Base-by-base conservation (phyloP, 176 grass and related monocot genomes). In the Pontederia crassipes region DNA sequence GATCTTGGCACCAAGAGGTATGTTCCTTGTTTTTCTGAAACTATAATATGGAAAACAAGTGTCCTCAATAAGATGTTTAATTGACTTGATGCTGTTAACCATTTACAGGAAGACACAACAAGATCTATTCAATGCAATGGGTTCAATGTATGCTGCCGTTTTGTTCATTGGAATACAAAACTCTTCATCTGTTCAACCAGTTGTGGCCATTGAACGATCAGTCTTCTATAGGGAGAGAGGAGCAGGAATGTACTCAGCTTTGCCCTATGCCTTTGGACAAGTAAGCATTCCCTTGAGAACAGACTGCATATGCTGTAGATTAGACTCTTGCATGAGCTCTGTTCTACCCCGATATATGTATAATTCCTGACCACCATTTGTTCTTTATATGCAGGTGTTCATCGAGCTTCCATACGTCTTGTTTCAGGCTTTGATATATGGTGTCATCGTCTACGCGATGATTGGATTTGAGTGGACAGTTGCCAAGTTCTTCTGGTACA, bases 141-240 rank as follows among this genome's bases (percentile, higher is more conserved):
- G 91, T 8, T 87, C 91, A n/a, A 87, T 96, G 83, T 90, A 88
- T 50, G 47, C 54, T 32, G 87, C 87, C 0, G 81, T 82, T 70
- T 11, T 96, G 15, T 96, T 96, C 28, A 64, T 90, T 2, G 92
- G 92, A 8, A 0, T 96, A 20, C 68, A 90, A 65, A 96, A 90
- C 52, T 28, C 61, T 67, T 78, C 70, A 15, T 82, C 92, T n/a
- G 92, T 90, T 69, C 83, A 85, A 63, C 92, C 92, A 26, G 78
- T 90, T 45, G 86, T 96, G 55, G 76, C 87, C 0, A 77, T 96
- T 54, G 92, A 90, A 70, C 58, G 92, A 46, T 87, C 81, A 0
- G 92, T 96, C 55, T 96, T 96, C 54, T 96, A 96, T 58, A 82
- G 92, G 65, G 92, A 96, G 79, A 82, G 72, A 82, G 92, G 86